Base-by-base conservation (phyloP, 2,329 filamentous ascomycete genomes). In the Lojkania enalia region DNA sequence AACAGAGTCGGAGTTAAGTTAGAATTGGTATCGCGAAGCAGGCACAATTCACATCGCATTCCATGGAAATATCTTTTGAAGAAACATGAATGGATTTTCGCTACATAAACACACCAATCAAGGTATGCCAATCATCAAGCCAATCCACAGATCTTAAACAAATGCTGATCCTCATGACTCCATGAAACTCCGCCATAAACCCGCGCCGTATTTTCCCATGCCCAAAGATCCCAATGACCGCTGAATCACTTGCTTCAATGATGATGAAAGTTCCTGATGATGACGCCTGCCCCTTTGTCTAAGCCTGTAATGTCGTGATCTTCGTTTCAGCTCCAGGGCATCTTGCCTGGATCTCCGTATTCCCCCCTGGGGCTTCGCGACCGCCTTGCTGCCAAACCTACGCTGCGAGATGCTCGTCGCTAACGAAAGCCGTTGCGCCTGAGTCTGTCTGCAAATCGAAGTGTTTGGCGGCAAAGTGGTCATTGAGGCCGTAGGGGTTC, bases 371-470 rank as follows among this genome's bases (percentile, higher is more conserved):
- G 54, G 54, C 58, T 53, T 49, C 51, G 46, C 53, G 54, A 63
- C 52, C 43, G 44, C 39, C 33, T 57, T 54, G 52, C 49, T 54
- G 58, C 60, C 66, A 66, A 58, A 61, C 50, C 57, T 68, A 61
- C 67, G 67, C 70, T 72, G 71, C 67, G 68, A 70, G 68, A 71
- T 64, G 67, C 71, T 65, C 72, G 73, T 76, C 74, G 73, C 73
- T 70, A 73, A 70, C 67, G 63, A 63, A 66, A 61, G 54, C 52
- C 56, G 73, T 63, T 68, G 68, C 73, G 73, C 73, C 71, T 70
- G 66, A 70, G 71, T 69, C 68, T 68, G 71, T 70, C 65, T 71
- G 69, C 68, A 71, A 64, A 61, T 71, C 67, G 62, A 66, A 68
- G 67, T 63, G 59, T 60, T 68, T 69, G 63, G 64, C 65, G 62